A percentile compares a stretch with the other conserved stretches of the same genome.
Conservation (phyloP, 2,329 filamentous ascomycete genomes). For the Colletotrichum orchidophilum region DNA sequence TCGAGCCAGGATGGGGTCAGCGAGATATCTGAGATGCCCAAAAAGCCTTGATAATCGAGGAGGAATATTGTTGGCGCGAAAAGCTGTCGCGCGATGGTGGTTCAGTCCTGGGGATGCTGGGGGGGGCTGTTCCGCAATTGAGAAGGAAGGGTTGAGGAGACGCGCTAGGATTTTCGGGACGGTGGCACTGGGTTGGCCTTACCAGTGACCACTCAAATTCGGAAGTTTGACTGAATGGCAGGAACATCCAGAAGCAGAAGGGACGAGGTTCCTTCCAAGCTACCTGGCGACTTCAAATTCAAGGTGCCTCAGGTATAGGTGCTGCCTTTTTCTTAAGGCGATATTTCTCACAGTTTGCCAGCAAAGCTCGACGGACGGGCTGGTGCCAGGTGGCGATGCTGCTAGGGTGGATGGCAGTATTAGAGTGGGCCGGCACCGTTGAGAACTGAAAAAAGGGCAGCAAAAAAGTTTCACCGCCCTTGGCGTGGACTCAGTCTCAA, state of each 20-base stretch:
- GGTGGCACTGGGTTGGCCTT: neutral
- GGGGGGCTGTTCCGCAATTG: neutral
- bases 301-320: neutral
- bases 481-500: neutral
- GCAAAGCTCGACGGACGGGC: neutral
- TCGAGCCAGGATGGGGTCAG: slow-evolving; percentile 5
- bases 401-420: neutral
- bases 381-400: neutral
- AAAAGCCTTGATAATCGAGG: neutral
- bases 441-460: neutral
- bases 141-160: neutral
- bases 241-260: neutral
- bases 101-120: neutral
- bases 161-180: neutral
- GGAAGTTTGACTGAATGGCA: neutral
- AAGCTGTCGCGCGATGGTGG: neutral
- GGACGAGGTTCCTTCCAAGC: neutral
- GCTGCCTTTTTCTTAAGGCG: neutral
- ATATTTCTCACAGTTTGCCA: no score
- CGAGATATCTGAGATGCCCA: neutral
- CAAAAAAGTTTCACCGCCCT: slow-evolving; percentile 14
- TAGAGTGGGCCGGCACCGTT: neutral
- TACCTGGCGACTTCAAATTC: no score
- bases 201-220: no score
- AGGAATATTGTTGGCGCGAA: neutral